Conservation (phyloP, 805 yeast species). For the Saccharomyces eubayanus region DNA sequence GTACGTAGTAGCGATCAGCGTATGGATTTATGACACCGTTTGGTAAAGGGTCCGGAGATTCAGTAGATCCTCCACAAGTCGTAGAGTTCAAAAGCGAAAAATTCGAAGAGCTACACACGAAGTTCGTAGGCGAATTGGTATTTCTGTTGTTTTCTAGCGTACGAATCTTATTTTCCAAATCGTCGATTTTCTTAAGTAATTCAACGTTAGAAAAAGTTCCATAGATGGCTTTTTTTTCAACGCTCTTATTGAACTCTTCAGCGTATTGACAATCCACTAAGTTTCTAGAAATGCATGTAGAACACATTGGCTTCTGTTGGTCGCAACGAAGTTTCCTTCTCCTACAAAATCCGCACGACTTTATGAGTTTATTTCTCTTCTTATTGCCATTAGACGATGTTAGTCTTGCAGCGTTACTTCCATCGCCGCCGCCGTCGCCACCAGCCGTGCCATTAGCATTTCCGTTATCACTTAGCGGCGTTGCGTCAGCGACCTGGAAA, state of each 20-base stretch:
- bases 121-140: background rate
- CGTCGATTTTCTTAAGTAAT: slow-evolving; percentile 2
- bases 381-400: background rate
- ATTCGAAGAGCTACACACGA: background rate
- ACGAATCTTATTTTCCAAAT: slow-evolving; percentile 4
- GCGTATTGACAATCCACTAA: slow-evolving; percentile 15
- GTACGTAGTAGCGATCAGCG: slow-evolving; percentile 9
- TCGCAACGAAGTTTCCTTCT: slow-evolving; percentile 26
- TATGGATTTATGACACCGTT: slow-evolving; percentile 7
- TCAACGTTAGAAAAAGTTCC: slow-evolving; percentile 1
- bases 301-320: slow-evolving; percentile 22
- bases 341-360: slow-evolving; percentile 26
- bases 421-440: background rate
- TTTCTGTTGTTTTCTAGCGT: background rate
- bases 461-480: background rate
- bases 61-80: background rate
- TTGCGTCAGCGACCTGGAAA: background rate
- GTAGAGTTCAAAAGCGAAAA: background rate
- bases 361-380: slow-evolving; percentile 20
- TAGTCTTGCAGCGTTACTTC: background rate
- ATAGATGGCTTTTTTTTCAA: background rate
- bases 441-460: background rate
- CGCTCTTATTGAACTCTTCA: background rate
- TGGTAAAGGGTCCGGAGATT: background rate
- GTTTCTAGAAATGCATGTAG: slow-evolving; percentile 18